A percentile compares a stretch with the other conserved stretches of the same genome.
phyloP scores from a whole-genome alignment of 495 filamentous ascomycete species.

The Clohesyomyces aquaticus region DNA sequence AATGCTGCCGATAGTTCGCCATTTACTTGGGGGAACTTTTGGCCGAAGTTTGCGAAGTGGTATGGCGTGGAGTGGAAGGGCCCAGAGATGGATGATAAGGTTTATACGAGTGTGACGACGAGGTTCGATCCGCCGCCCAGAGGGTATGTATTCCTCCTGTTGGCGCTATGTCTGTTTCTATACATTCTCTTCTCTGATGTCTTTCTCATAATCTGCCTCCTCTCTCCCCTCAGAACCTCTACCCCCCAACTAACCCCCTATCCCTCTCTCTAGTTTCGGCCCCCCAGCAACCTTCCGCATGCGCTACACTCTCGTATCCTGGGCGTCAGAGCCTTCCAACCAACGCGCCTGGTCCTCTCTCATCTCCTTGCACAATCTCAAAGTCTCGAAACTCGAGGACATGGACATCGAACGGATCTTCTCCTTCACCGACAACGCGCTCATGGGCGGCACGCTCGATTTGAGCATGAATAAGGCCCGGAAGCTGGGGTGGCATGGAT shows the following conservation, averaged over 20 bases:
- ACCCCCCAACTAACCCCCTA: constrained; percentile 1
- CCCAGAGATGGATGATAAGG: constrained; percentile 35
- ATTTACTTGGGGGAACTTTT: constrained; percentile 53
- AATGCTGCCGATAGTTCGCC: constrained; percentile 52
- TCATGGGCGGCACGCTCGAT: constrained; percentile 31
- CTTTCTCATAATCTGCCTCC: background rate
- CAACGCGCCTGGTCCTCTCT: constrained; percentile 52
- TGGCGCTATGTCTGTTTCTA: too few relatives aligned
- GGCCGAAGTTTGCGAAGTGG: constrained; percentile 53
- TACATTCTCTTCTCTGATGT: too few relatives aligned
- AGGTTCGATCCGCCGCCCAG: constrained; percentile 19
- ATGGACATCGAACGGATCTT: constrained; percentile 48
- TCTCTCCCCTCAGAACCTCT: background rate
- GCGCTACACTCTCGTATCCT: constrained; percentile 50
- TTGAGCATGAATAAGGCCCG: constrained; percentile 48
- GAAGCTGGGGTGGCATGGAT: constrained; percentile 50
- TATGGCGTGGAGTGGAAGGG: constrained; percentile 47
- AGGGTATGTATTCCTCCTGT: constrained; percentile 30
- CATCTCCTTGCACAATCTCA: constrained; percentile 30
- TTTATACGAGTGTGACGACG: constrained; percentile 30
- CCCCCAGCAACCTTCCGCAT: constrained; percentile 45
- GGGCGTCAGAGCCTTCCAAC: constrained; percentile 53
- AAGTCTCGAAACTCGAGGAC: constrained; percentile 31
- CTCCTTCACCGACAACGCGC: constrained; percentile 43
- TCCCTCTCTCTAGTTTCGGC: constrained; percentile 43